Percentiles rank a stretch among this genome's conserved stretches.
Conservation (phyloP, 257 asterid species). For the Ligustrum vulgare region DNA sequence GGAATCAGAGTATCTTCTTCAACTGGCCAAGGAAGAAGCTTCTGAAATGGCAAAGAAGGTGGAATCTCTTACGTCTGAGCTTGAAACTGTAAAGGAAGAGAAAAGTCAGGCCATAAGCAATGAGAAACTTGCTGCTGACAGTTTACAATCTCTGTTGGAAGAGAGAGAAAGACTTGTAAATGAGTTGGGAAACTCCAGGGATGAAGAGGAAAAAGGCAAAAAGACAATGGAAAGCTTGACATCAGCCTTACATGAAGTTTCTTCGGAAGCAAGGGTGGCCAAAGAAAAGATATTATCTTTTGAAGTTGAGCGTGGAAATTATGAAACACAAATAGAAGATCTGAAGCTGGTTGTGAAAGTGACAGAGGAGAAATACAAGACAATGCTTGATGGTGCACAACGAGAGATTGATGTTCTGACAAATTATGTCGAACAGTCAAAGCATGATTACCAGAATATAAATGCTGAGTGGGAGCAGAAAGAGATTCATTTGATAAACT, state of each 20-base stretch:
- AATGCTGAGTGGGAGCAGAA: slow-evolving; percentile 77
- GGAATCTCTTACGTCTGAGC: slow-evolving; percentile 61
- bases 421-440: slow-evolving; percentile 50
- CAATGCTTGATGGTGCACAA: slow-evolving; percentile 74
- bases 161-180: slow-evolving; percentile 64
- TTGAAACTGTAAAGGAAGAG: slow-evolving; percentile 67
- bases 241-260: slow-evolving; percentile 90
- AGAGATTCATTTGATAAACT: slow-evolving; percentile 56
- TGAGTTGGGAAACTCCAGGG: slow-evolving; percentile 67
- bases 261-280: slow-evolving; percentile 85
- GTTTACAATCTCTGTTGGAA: slow-evolving; percentile 67
- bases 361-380: slow-evolving; percentile 76
- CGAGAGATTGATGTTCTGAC: slow-evolving; percentile 59
- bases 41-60: slow-evolving; percentile 58
- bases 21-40: slow-evolving; percentile 66
- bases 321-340: slow-evolving; percentile 67
- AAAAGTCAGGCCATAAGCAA: slow-evolving; percentile 58
- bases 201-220: slow-evolving; percentile 89
- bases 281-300: slow-evolving; percentile 70
- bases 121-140: slow-evolving; percentile 77
- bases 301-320: slow-evolving; percentile 64
- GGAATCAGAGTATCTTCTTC: slow-evolving; percentile 56
- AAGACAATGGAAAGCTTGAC: slow-evolving; percentile 92
- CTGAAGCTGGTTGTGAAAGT: slow-evolving; percentile 71
- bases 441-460: slow-evolving; percentile 43